Base-by-base conservation (phyloP, 2,329 filamentous ascomycete species). In the Pseudogymnoascus sp. region DNA sequence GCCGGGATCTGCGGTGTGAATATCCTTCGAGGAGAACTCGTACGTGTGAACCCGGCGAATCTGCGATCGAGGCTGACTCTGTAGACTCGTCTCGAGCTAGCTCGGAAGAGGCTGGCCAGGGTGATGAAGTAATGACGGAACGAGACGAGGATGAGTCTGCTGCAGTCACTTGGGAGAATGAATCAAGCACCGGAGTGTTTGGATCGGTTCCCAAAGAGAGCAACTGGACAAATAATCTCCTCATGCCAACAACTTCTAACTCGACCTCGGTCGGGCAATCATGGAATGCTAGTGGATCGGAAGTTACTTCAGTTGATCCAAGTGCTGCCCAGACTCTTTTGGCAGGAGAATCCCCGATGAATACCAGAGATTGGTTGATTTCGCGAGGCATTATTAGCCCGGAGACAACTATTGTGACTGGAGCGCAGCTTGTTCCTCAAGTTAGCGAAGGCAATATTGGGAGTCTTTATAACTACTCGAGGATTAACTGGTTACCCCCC, bases 371-470 rank as follows among this genome's bases (percentile, higher is more conserved):
- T 29, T 51, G 51, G 37, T 34, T 37, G 23, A 21, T 54, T 31
- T 40, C 61, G 4, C 39, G 51, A 21, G 51, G 34, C n/a, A 36
- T 62, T 51, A 51, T 62, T 34, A 51, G 51, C 31, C 61, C 61
- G 2, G 61, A 54, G 10, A 21, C 42, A 57, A 57, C 61, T 37
- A 51, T 62, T 10, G 51, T 62, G 12, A 23, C 61, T 3, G 61
- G 61, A 26, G 61, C 61, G 23, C 51, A 51, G 21, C 61, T 62
- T 54, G 37, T 62, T 21, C 61, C 61, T 54, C 40, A 62, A 51
- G 61, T 62, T 7, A 62, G 61, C 40, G 61, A 62, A 18, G 61
- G 61, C 16, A 62, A 62, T 10, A 62, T 62, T 26, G 61, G 61
- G 23, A 62, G 61, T 11, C 42, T 62, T 26, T 62, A 62, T 21